Conservation (phyloP, 441 rosid genomes). For the Erodium texanum region DNA sequence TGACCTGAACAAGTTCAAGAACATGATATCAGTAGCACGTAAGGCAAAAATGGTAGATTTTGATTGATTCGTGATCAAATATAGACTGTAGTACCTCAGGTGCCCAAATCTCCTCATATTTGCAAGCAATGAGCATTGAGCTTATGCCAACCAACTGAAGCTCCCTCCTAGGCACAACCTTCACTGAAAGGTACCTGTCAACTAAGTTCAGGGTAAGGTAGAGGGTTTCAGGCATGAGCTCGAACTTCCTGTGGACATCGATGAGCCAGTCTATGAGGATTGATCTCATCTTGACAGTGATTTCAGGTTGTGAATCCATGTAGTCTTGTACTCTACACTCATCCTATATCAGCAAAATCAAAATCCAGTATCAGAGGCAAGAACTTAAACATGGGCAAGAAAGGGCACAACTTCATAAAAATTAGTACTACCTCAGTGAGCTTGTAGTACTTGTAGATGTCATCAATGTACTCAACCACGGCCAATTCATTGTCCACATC, state of each 20-base stretch:
- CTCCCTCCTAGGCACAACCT: slow-evolving; percentile 39
- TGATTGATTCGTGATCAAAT: too few species aligned
- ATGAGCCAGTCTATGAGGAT: slow-evolving; percentile 54
- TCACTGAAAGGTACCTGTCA: slow-evolving; percentile 45
- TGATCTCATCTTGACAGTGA: slow-evolving; percentile 52
- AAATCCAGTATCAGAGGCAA: neutral
- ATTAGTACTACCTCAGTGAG: slow-evolving; percentile 27
- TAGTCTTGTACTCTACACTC: slow-evolving; percentile 37
- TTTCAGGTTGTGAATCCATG: slow-evolving; percentile 39
- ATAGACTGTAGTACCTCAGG: slow-evolving; percentile 25
- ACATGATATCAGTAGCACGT: too few species aligned
- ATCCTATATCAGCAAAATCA: slow-evolving; percentile 18
- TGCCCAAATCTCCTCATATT: slow-evolving; percentile 64
- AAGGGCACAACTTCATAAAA: neutral
- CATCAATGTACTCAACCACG: slow-evolving; percentile 52
- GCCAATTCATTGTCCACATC: slow-evolving; percentile 43
- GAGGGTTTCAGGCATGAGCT: slow-evolving; percentile 53
- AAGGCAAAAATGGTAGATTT: too few species aligned
- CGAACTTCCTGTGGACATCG: slow-evolving; percentile 52
- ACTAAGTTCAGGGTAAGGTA: slow-evolving; percentile 50
- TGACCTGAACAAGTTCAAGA: slow-evolving; percentile 18
- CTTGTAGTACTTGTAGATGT: slow-evolving; percentile 49
- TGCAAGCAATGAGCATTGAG: slow-evolving; percentile 56
- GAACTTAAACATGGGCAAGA: neutral
- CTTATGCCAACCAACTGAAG: slow-evolving; percentile 51